A percentile compares a stretch with the other conserved stretches of the same genome.
These are phyloP conservation scores for Russula foetens DNA, from an alignment of 768 basidiomycete genomes.

Conservation along the genomic window DNA sequence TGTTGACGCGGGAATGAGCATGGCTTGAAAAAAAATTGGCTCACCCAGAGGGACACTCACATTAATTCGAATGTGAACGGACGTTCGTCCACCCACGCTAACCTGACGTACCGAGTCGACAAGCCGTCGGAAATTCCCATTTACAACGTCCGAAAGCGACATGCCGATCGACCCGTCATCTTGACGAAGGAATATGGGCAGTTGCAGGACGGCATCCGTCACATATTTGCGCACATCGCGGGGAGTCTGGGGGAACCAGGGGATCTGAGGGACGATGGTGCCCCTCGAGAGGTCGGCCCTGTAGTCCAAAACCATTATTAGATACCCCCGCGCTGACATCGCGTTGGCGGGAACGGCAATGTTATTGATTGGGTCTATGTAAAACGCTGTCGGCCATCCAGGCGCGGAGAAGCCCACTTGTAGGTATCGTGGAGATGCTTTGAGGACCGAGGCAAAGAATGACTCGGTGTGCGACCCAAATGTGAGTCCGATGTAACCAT, in stretches of 20 bases:
- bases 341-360: constrained; percentile 3
- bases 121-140: constrained; percentile 16
- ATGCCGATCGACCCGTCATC: constrained; percentile 16
- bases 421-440: constrained; percentile 4
- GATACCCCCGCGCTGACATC: constrained; percentile 12
- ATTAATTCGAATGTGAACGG: constrained; percentile 17
- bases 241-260: constrained; percentile 16
- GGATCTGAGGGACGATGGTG: constrained; percentile 12
- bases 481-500: constrained; percentile 11
- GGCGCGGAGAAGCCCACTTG: constrained; percentile 13
- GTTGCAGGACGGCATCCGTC: constrained; percentile 12
- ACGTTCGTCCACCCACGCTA: constrained; percentile 16
- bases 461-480: constrained; percentile 7
- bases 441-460: constrained; percentile 6
- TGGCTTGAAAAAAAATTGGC: background rate
- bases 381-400: constrained; percentile 14
- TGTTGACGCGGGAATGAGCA: background rate
- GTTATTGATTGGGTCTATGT: background rate
- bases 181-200: constrained; percentile 20
- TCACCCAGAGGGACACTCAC: background rate
- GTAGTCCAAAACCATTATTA: constrained; percentile 17
- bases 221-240: constrained; percentile 18
- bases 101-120: constrained; percentile 7
- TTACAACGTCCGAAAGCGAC: constrained; percentile 15
- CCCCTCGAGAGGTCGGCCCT: constrained; percentile 5